These are phyloP conservation scores for Arthrocladium fulminans DNA, from an alignment of 2,329 filamentous ascomycete species.

Conservation along the genomic window DNA sequence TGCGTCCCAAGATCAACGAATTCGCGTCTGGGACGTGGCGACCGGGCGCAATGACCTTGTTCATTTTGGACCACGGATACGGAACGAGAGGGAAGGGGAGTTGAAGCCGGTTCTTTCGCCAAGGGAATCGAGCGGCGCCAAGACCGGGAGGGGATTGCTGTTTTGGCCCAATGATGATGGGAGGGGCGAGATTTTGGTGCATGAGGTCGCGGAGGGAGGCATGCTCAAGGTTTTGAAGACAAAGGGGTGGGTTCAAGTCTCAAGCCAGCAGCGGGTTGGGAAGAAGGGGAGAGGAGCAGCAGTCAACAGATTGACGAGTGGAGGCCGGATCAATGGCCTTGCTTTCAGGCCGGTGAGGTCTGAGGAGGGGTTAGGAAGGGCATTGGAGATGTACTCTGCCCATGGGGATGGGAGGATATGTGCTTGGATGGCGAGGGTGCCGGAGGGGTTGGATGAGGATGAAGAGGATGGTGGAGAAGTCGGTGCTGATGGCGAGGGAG, in stretches of 20 bases:
- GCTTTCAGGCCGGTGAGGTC: slow-evolving; percentile 59
- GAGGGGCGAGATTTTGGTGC: slow-evolving; percentile 61
- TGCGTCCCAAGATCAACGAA: slow-evolving; percentile 70
- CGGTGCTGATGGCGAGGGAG: slow-evolving; percentile 32
- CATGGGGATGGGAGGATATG: slow-evolving; percentile 78
- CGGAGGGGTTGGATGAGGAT: slow-evolving; percentile 1
- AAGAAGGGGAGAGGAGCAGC: background rate
- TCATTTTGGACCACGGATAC: slow-evolving; percentile 74
- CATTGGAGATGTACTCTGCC: slow-evolving; percentile 66
- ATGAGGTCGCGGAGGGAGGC: slow-evolving; percentile 69
- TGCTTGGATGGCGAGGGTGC: slow-evolving; percentile 53
- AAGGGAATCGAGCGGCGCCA: slow-evolving; percentile 33
- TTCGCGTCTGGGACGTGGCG: slow-evolving; percentile 77
- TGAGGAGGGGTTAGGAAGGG: slow-evolving; percentile 46
- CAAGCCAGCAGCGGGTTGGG: slow-evolving; percentile 27
- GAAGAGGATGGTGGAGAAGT: slow-evolving; percentile 44
- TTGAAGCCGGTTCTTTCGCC: slow-evolving; percentile 55
- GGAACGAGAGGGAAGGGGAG: slow-evolving; percentile 56
- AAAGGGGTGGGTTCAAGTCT: slow-evolving; percentile 39
- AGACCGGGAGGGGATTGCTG: slow-evolving; percentile 53
- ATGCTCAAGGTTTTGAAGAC: slow-evolving; percentile 63
- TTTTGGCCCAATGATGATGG: slow-evolving; percentile 72
- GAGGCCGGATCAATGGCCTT: slow-evolving; percentile 62
- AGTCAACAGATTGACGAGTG: slow-evolving; percentile 30
- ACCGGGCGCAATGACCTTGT: slow-evolving; percentile 79